Evolutionary conservation across 176 grass and related monocot species (phyloP).

Genomic region (Juncus effusus): DNA sequence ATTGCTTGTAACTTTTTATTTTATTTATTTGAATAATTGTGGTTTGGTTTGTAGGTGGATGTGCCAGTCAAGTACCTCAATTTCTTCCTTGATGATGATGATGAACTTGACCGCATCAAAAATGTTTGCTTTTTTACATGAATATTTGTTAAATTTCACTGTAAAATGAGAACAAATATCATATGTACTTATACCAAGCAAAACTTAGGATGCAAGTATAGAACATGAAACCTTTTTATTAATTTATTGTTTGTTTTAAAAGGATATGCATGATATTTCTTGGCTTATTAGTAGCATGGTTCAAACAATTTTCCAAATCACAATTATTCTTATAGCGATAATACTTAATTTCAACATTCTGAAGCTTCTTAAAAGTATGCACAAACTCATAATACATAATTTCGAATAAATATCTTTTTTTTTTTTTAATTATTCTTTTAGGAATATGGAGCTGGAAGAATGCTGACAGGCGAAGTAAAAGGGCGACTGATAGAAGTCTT

Average conservation of each 20-base stretch:
- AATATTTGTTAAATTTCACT: neutral
- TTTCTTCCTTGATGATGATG: constrained; percentile 99
- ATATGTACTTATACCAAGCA: no score
- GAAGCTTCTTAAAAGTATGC: no score
- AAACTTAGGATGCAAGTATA: no score
- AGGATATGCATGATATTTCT: no score
- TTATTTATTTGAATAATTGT: no score
- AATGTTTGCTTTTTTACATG: constrained; percentile 45
- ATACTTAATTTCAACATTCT: no score
- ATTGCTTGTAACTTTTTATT: neutral
- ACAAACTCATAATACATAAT: no score
- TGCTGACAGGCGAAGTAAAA: constrained; percentile 92
- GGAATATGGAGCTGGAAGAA: constrained; percentile 71
- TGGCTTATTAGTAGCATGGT: constrained; percentile 55
- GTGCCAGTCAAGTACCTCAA: constrained; percentile 81
- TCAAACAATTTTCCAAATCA: constrained; percentile 58
- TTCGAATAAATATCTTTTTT: no score
- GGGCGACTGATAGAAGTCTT: constrained; percentile 45
- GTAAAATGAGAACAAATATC: no score
- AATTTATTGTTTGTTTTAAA: neutral
- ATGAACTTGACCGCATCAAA: constrained; percentile 59
- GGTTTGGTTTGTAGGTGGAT: constrained; percentile 47
- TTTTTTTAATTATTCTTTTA: no score
- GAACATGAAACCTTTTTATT: no score
- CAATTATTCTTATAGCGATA: no score